Evolutionary conservation across 225 moss, liverwort and hornwort genomes (phyloP).

Genomic region (Ulota crispa): DNA sequence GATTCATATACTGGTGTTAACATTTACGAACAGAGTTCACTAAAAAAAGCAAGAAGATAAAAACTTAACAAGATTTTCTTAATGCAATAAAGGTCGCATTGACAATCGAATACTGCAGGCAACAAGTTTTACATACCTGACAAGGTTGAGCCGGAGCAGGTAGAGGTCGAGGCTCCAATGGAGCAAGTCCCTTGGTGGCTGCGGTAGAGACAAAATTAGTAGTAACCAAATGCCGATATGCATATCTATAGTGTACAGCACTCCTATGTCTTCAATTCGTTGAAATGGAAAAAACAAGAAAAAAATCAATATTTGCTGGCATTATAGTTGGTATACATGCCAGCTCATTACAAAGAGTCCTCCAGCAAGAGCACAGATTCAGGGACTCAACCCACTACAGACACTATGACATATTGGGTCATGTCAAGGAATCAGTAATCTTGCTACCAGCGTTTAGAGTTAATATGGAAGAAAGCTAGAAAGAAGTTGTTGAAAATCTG

Average conservation of each 20-base stretch:
- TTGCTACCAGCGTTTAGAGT: not conserved
- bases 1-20: not conserved
- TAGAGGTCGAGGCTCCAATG: slow-evolving; percentile 37
- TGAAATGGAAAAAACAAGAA: not conserved
- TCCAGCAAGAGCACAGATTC: not conserved
- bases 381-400: not conserved
- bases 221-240: not conserved
- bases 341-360: not conserved
- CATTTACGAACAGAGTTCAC: not conserved
- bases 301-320: not conserved
- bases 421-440: not conserved
- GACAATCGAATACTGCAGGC: not conserved
- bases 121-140: slow-evolving; percentile 29
- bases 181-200: slow-evolving; percentile 30
- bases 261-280: not conserved
- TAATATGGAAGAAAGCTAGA: not conserved
- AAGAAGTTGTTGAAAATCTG: not conserved
- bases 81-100: not conserved
- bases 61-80: not conserved
- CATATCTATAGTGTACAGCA: not conserved
- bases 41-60: not conserved
- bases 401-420: not conserved
- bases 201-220: slow-evolving; percentile 20
- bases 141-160: slow-evolving; percentile 29
- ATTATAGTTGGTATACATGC: not conserved